Base-by-base conservation (phyloP, 2,329 filamentous ascomycete genomes). In the Diaporthe helianthi region DNA sequence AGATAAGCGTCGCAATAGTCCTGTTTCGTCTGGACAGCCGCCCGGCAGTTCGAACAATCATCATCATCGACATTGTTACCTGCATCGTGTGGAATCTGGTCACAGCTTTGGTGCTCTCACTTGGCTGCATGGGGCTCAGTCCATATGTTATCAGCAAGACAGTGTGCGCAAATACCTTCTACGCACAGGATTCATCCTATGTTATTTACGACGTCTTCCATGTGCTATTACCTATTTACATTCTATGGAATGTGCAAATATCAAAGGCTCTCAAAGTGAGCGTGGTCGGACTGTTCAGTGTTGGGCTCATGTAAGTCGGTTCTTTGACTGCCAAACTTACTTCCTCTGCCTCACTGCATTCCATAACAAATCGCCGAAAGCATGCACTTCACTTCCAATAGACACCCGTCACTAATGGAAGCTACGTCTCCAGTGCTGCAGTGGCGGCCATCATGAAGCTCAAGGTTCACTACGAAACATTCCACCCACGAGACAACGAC, bases 381-480 rank as follows among this genome's bases (percentile, higher is more conserved):
- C 10, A 22, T 19, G 13, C 6, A 8, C 24, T 3, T 12, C 6
- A 8, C 24, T 3, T 12, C 4, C 1, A 10, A 19, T 12, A 1
- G 10, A 10, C 2, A 15, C 9, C 10, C 19, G 2, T 26, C 10
- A 24, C 47, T 49, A 7, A 54, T 5, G 22, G 2, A 19, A 19
- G 9, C 10, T 3, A 22, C 41, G 17, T 7, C 22, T 36, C 17
- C 22, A 71, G 70, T 47, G 70, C 70, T 15, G 67, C 44, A 0
- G n/a, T 65, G 15, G 70, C 70, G n/a, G 70, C 70, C 2, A n/a
- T 38, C 26, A 71, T 71, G 67, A 71, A 71, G 26, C 67, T 71
- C 9, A 22, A 58, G 7, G 49, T 69, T 15, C 69, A 65, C 49
- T 31, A 69, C 51, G 46, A 47, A 1, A 26, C 6, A 5, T 71